A percentile compares a stretch with the other conserved stretches of the same genome.
Conservation (phyloP, 2,329 filamentous ascomycete species). For the Fusarium aywerte region DNA sequence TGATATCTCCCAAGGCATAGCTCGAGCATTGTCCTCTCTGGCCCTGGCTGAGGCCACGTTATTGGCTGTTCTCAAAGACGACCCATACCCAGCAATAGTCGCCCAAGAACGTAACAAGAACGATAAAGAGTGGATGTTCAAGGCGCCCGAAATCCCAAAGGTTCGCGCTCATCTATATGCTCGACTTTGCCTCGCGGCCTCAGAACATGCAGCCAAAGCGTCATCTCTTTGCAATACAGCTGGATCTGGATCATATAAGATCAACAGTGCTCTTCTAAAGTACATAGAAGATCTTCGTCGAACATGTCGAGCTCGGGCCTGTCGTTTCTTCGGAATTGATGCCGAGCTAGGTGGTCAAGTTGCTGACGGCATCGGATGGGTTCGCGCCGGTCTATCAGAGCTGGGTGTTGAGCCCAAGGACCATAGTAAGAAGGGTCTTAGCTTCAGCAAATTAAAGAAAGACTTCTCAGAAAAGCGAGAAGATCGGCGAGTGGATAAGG, state of each 20-base stretch:
- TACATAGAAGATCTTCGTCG: conserved; percentile 81
- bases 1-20: conserved; percentile 64
- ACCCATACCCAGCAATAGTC: conserved; percentile 87
- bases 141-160: conserved; percentile 85
- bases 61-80: conserved; percentile 90
- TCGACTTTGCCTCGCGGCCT: conserved; percentile 84
- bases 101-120: conserved; percentile 83
- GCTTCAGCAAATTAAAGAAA: conserved; percentile 74
- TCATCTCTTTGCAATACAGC: conserved; percentile 60
- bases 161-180: conserved; percentile 90
- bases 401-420: conserved; percentile 70
- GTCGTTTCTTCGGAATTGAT: conserved; percentile 90
- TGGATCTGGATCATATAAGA: conserved; percentile 56
- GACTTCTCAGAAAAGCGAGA: conserved; percentile 82
- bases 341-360: conserved; percentile 84
- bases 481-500: conserved; percentile 81
- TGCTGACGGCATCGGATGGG: conserved; percentile 87
- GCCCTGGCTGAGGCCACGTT: conserved; percentile 89
- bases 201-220: conserved; percentile 86
- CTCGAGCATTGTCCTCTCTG: conserved; percentile 70
- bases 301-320: conserved; percentile 84
- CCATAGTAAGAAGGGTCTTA: conserved; percentile 62
- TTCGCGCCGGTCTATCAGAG: conserved; percentile 79
- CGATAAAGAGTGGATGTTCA: conserved; percentile 97
- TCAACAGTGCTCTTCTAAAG: conserved; percentile 73